Evolutionary conservation across 2,329 filamentous ascomycete genomes (phyloP).

Genomic region (Leptographium lundbergii): DNA sequence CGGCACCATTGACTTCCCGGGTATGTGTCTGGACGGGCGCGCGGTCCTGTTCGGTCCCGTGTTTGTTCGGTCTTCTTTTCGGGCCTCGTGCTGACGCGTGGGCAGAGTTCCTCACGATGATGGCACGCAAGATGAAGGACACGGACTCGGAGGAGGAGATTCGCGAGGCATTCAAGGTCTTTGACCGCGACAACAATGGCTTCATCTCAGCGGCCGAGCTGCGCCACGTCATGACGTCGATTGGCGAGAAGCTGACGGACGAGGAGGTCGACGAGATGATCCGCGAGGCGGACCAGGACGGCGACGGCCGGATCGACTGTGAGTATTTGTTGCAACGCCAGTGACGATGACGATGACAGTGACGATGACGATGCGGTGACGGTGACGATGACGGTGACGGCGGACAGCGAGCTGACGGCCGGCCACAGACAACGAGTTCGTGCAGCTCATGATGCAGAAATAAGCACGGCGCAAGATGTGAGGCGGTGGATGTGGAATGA

Average conservation of each 20-base stretch:
- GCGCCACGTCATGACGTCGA: conserved; percentile 84
- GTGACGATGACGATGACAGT: no score
- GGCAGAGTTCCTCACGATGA: conserved; percentile 81
- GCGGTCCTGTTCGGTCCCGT: not conserved
- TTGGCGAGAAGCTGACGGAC: conserved; percentile 82
- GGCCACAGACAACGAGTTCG: conserved; percentile 76
- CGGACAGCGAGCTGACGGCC: not conserved
- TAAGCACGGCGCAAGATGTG: conserved; percentile 28
- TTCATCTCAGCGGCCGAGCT: conserved; percentile 84
- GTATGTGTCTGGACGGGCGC: conserved; percentile 32
- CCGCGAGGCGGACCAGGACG: conserved; percentile 79
- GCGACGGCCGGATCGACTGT: conserved; percentile 84
- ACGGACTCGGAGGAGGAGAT: conserved; percentile 88
- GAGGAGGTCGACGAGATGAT: conserved; percentile 93
- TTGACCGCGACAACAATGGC: conserved; percentile 83
- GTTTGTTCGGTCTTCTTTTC: not conserved
- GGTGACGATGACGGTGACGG: no score
- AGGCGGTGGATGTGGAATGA: not conserved
- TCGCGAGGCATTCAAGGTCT: conserved; percentile 78
- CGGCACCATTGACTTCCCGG: conserved; percentile 82
- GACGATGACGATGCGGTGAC: no score
- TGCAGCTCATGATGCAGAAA: conserved; percentile 94
- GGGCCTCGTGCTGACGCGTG: not conserved
- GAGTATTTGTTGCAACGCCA: conserved; percentile 21
- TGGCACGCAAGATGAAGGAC: conserved; percentile 91